phyloP scores from a whole-genome alignment of 257 asterid genomes.

The Solanum pinnatisectum region DNA sequence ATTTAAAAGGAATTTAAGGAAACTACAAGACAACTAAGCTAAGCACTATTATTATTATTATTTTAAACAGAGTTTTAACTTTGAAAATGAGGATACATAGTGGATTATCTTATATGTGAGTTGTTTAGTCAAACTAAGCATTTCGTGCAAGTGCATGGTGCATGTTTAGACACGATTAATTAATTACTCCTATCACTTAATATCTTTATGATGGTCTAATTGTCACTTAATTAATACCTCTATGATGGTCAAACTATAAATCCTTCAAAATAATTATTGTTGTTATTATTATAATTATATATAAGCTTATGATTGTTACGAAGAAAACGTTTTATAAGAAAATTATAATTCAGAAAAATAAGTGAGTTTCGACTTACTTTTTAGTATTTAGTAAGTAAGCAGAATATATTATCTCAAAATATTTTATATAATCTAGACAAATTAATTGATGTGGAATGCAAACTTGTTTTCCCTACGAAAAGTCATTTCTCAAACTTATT shows the following conservation, averaged over 20 bases:
- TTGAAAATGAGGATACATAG: background rate
- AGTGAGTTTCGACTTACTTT: background rate
- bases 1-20: background rate
- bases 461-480: no score
- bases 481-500: background rate
- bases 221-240: background rate
- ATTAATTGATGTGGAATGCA: no score
- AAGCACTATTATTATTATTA: background rate
- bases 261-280: background rate
- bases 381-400: background rate
- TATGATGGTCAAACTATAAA: background rate
- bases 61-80: background rate
- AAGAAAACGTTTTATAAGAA: no score
- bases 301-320: background rate
- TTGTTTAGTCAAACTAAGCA: background rate
- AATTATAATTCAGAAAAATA: no score
- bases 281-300: background rate
- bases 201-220: background rate
- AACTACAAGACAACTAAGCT: background rate
- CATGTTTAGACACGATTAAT: slow-evolving; percentile 17
- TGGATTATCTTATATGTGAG: background rate
- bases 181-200: background rate
- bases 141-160: slow-evolving; percentile 12
- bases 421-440: background rate
- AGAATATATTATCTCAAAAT: background rate